Base-by-base conservation (phyloP, 179 eudicot genomes). In the Corrigiola litoralis region DNA sequence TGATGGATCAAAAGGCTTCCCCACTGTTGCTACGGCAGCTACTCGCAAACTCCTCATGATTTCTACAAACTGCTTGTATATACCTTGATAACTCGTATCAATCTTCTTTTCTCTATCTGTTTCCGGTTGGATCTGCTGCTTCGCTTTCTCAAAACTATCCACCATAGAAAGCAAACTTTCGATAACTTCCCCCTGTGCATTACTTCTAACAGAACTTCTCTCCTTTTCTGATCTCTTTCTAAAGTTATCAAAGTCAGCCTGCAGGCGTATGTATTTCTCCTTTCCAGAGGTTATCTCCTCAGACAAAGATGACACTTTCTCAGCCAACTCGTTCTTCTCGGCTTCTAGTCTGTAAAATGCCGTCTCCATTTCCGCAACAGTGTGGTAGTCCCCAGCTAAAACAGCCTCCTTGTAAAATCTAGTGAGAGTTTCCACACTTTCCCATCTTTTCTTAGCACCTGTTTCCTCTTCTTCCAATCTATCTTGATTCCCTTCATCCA, bases 41-140 rank as follows among this genome's bases (percentile, higher is more conserved):
- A 94, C 95, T 4, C 68, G 75, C 74, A 94, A 83, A 72, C 94
- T 87, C 77, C 86, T 84, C 97, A 90, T 84, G 44, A 83, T 82
- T 65, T 94, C 99, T 29, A 94, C 97, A 77, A 94, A 88, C 68
- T 90, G 96, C 84, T 94, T 94, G 72, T 94, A 90, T 53, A 94
- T 90, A 7, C 99, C 97, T 75, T 90, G 99, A 67, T 90, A 94
- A 75, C 99, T 90, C 41, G 89, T 74, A 72, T 87, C 91, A 45
- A 90, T 90, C 77, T 79, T 85, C 77, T 83, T 86, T 72, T 90
- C 97, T 72, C 74, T 81, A 34, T 88, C 96, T 4, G 94, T 86
- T 71, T 90, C 94, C 37, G 81, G 79, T 58, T 80, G 86, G 37
- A 84, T 36, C 41, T 84, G 95, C 65, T 84, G 92, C 72, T 83